Base-by-base conservation (phyloP, 495 filamentous ascomycete species). In the Aspergillus saccharolyticus region DNA sequence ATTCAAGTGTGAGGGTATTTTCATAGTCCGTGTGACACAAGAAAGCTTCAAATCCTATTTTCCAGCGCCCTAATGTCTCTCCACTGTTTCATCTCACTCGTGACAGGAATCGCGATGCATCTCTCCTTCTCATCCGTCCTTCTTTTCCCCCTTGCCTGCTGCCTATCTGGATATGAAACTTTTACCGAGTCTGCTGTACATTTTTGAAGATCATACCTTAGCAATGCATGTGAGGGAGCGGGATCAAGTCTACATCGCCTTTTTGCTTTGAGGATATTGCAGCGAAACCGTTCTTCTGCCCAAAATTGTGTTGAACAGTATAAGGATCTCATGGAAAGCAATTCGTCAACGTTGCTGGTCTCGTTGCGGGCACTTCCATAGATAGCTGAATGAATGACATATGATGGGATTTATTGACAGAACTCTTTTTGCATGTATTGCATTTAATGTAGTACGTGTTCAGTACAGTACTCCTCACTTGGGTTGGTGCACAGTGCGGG, bases 1-100 rank as follows among this genome's bases (percentile, higher is more conserved):
- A 63, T 59, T 48, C 45, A 24, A 42, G 52, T 47, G 55, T 62
- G 33, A 52, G 60, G 21, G 48, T 62, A 17, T 62, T 62, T 20
- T 55, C 28, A 33, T 60, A 60, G 33, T 53, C 28, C 10, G 18
- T 3, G 44, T 8, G 44, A 39, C 4, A 8, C 33, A 39, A 39
- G 33, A 39, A 39, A 15, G 12, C 12, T 39, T 8, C 33, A 39
- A 39, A 39, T 39, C 12, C 14, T 15, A 39, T 39, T 39, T n/a
- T 12, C 12, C 33, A 39, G 33, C 33, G 33, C 33, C 14, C 33
- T 39, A 39, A 39, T 39, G 33, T 39, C 33, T 39, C 10, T 12
- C 33, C 14, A 39, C 14, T 39, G 33, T 39, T 39, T 12, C 14
- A 39, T 15, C 12, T 39, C 33, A 39, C 33, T 39, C 33, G 33